Base-by-base conservation (phyloP, 805 yeast species). In the Cyberlindnera xylosilytica region DNA sequence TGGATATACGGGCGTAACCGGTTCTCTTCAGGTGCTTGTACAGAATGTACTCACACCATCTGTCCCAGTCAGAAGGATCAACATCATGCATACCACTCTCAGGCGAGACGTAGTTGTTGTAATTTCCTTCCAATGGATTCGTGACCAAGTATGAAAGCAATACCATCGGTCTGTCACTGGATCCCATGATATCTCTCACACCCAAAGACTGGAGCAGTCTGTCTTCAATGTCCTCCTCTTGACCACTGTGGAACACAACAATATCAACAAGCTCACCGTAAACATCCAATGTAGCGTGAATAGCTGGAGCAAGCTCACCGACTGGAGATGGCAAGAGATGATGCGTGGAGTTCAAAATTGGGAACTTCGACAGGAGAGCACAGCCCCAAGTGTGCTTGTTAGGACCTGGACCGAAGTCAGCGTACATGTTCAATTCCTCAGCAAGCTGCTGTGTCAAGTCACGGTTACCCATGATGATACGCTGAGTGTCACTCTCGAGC, bases 361-460 rank as follows among this genome's bases (percentile, higher is more conserved):
- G 99, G 75, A 91, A 93, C 60, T 90, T 88, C 17, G 97, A 90
- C 51, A 93, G 70, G 47, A 93, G 71, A 2, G 93, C 93, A 38
- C 90, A 84, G 32, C 99, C 99, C 99, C 99, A 93, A 0, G 99
- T 93, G 67, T 93, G 98, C 63, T 90, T 84, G 62, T 89, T 87
- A 41, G 98, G 97, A 12, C 97, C 97, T 7, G 99, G 99, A 7
- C 99, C 99, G 60, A 81, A 93, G 63, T 93, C 99, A 18, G 83
- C 90, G 60, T 93, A 93, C 91, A 88, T 88, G 32, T 87, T 91
- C 53, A 93, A 72, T 53, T 91, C 96, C 63, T 89, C 95, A 1
- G 97, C 96, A 41, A 93, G 67, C 51, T 81, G 79, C 67, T 87
- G 96, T 0, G 97, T 89, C 56, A 91, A 71, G 60, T 93, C 99